Percentiles rank a stretch among this genome's conserved stretches.
Conservation (phyloP, 345 rosid species). For the Aquilaria malaccensis region DNA sequence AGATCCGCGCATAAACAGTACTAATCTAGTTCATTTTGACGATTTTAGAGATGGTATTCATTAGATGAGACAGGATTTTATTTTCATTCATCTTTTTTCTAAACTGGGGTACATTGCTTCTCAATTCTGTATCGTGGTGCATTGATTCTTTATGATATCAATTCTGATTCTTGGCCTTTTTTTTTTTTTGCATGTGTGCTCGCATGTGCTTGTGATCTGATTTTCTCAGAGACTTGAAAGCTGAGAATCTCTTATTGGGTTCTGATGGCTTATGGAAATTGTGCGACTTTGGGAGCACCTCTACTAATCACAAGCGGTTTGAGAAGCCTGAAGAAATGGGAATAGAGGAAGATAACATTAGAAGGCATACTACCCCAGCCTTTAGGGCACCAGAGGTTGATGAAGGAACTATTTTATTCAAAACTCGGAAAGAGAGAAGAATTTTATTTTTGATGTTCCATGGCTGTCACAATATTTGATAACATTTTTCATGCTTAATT, state of each 20-base stretch:
- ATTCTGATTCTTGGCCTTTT: not conserved
- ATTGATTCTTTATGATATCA: not conserved
- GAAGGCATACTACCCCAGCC: constrained; percentile 93
- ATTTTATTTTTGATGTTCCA: constrained; percentile 16
- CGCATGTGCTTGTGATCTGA: not conserved
- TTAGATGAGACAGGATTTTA: not conserved
- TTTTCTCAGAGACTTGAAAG: constrained; percentile 82
- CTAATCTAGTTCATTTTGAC: too few species aligned
- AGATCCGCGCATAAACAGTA: too few species aligned
- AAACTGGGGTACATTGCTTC: too few species aligned
- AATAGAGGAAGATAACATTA: constrained; percentile 92
- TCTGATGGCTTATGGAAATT: constrained; percentile 80
- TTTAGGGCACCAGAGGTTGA: constrained; percentile 98
- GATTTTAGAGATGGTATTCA: too few species aligned
- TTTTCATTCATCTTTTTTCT: not conserved
- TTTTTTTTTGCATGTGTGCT: not conserved
- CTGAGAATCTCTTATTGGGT: constrained; percentile 81
- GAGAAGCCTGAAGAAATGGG: constrained; percentile 99
- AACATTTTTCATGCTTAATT: constrained; percentile 23
- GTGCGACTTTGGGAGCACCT: constrained; percentile 94
- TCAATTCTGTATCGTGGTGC: too few species aligned
- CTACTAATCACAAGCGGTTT: constrained; percentile 88
- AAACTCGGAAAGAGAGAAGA: not conserved
- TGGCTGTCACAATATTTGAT: constrained; percentile 22
- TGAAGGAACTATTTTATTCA: constrained; percentile 15